These are phyloP conservation scores for Microstegium vimineum DNA, from an alignment of 176 grass and related monocot genomes.

Conservation along the genomic window DNA sequence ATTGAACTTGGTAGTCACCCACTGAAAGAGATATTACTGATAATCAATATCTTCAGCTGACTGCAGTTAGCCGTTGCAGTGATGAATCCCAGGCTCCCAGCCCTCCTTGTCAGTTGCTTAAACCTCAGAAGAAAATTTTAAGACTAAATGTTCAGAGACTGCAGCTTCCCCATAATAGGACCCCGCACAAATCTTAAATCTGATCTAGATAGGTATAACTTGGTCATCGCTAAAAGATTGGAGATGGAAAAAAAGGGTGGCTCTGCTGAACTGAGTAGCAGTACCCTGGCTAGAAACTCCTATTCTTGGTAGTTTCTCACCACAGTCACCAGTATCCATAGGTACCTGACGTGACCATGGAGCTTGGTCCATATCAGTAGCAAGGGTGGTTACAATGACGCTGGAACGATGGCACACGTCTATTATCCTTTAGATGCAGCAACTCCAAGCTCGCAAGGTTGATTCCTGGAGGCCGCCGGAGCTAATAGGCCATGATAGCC, in stretches of 20 bases:
- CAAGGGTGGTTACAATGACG: too few species aligned
- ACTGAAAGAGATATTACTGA: neutral
- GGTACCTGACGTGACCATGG: too few species aligned
- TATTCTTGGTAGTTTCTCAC: neutral
- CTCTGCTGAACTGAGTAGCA: neutral
- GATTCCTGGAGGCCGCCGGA: too few species aligned
- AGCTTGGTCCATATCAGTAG: too few species aligned
- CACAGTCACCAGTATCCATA: neutral
- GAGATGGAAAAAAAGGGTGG: neutral
- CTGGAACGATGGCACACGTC: too few species aligned
- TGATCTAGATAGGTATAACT: neutral
- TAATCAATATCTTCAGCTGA: neutral
- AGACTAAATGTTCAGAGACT: neutral
- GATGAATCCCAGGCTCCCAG: neutral
- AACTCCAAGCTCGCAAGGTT: too few species aligned
- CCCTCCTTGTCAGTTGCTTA: neutral
- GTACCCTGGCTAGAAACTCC: too few species aligned
- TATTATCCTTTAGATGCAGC: too few species aligned
- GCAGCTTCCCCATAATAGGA: neutral
- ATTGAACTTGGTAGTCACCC: neutral
- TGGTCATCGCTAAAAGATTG: neutral
- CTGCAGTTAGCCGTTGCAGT: slow-evolving; percentile 2
- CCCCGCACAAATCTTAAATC: too few species aligned
- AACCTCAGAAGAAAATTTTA: neutral
- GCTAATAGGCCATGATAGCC: too few species aligned